phyloP scores from a whole-genome alignment of 2,329 filamentous ascomycete species.

The Lachnellula arida region DNA sequence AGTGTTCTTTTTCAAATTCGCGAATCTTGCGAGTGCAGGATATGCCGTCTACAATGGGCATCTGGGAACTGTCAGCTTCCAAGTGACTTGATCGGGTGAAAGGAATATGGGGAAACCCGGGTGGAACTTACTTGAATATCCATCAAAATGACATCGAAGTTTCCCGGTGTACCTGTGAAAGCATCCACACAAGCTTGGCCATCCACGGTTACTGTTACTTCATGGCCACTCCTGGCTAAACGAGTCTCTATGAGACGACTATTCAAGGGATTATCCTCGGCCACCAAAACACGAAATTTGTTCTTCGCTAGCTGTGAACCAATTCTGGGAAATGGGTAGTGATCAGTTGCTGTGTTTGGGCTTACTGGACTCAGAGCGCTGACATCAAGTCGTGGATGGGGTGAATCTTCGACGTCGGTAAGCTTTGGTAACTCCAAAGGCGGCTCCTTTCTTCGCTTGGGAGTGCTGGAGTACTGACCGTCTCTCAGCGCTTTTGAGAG shows the following conservation, averaged over 20 bases:
- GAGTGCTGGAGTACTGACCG: not conserved
- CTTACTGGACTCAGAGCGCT: not conserved
- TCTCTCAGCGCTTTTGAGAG: not conserved
- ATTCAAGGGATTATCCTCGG: constrained; percentile 78
- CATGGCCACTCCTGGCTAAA: constrained; percentile 65
- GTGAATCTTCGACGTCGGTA: not conserved
- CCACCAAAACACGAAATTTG: constrained; percentile 55
- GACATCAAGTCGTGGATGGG: not conserved
- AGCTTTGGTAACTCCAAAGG: not conserved
- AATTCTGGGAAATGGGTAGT: not conserved
- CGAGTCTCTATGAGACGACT: constrained; percentile 75
- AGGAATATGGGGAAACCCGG: not conserved
- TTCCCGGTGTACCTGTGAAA: constrained; percentile 50
- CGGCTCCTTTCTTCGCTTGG: not conserved
- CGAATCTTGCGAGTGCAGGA: constrained; percentile 16
- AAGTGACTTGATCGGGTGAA: too few species aligned
- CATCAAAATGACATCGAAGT: constrained; percentile 21
- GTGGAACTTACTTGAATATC: constrained; percentile 12
- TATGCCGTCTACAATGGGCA: constrained; percentile 20
- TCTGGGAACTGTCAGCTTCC: not conserved
- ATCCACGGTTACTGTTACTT: constrained; percentile 67
- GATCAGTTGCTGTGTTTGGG: not conserved
- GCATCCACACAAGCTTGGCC: constrained; percentile 71
- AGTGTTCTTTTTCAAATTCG: constrained; percentile 7
- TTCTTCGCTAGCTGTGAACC: constrained; percentile 2